Evolutionary conservation across 129 eudicot species (phyloP), one percentile per base, ranked within the genome.

Genomic region (Glebionis coronaria): DNA sequence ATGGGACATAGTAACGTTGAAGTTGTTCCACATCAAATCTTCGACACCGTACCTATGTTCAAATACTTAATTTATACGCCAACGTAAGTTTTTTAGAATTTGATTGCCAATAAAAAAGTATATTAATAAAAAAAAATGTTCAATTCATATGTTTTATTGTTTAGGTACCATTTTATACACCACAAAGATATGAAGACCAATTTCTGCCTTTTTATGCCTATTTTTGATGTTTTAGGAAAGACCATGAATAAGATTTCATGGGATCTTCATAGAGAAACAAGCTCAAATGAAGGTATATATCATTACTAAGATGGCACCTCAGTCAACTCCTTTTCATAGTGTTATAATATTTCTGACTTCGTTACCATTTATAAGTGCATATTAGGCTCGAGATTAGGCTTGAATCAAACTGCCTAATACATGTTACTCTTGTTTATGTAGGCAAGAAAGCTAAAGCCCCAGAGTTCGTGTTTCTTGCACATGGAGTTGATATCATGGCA

Each of bases 201-300:
- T 68, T 90, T 86, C 63, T 90, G 97, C 79, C 87, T 86, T 59
- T 90, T 86, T 70, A 90, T 90, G 86, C 97, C 97, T 55, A 45
- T 90, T 54, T 90, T 69, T 71, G 97, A 90, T 68, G 70, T 55
- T 40, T 59, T 90, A 23, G 88, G 90, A 18, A 83, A 83, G 40
- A 90, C 97, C 40, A 69, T 82, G 68, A 78, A 84, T 57, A 50
- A 80, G 59, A 47, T 20, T 25, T 81, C 87, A 11, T 86, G 95
- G 97, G 81, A 80, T 44, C 73, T 90, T 56, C 95, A 90, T 62
- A 75, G 67, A 70, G 82, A 90, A 62, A 79, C 63, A 3, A 70
- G 78, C 59, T 76, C 94, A 20, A 72, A 61, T 38, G 73, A 83
- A 75, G 80, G 95, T 86, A 71, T 44, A 58, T 27, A 19, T 15